These are phyloP conservation scores for Parachaetomium inaequale DNA, from an alignment of 495 filamentous ascomycete species.

Conservation along the genomic window DNA sequence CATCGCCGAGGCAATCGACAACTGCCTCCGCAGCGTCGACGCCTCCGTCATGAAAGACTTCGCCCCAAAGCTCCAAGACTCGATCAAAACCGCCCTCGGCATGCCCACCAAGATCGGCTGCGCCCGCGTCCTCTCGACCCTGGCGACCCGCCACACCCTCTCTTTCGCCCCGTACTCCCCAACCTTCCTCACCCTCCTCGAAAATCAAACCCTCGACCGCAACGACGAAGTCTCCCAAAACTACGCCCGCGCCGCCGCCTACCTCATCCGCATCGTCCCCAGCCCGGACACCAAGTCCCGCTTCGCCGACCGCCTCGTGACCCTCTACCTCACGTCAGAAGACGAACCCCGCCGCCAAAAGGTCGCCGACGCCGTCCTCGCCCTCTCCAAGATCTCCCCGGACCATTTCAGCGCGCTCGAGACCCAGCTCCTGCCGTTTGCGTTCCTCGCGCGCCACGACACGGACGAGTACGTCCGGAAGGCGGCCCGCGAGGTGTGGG, in stretches of 20 bases:
- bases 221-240: conserved; percentile 86
- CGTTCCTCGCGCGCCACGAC: conserved; percentile 85
- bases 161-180: conserved; percentile 75
- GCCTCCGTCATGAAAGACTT: conserved; percentile 67
- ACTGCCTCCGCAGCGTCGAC: conserved; percentile 83
- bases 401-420: conserved; percentile 82
- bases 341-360: conserved; percentile 69
- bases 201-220: conserved; percentile 76
- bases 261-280: conserved; percentile 70
- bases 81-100: conserved; percentile 80
- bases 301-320: conserved; percentile 61
- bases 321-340: conserved; percentile 74
- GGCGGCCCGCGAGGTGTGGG: conserved; percentile 79
- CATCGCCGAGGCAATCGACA: conserved; percentile 88
- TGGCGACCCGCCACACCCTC: conserved; percentile 71
- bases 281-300: conserved; percentile 61
- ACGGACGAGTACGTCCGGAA: conserved; percentile 69
- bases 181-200: conserved; percentile 68
- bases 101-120: conserved; percentile 92
- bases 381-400: conserved; percentile 78
- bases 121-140: conserved; percentile 77
- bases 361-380: conserved; percentile 72
- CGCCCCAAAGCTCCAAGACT: conserved; percentile 64
- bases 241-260: conserved; percentile 83
- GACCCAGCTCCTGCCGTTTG: conserved; percentile 71